Conservation (phyloP, 495 filamentous ascomycete genomes). For the Trichoderma parareesei region DNA sequence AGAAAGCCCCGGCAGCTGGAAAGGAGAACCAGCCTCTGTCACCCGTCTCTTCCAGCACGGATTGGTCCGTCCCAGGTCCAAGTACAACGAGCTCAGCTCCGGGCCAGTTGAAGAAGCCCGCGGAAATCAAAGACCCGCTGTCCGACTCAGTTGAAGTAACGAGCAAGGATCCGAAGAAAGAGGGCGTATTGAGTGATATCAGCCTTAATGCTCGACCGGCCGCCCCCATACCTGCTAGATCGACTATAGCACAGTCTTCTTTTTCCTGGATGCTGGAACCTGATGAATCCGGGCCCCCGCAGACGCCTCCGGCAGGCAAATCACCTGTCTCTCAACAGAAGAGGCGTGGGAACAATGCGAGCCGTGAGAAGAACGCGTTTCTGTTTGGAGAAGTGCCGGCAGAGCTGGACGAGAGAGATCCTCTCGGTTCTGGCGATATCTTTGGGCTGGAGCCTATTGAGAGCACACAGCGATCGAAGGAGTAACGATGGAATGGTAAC, state of each 20-base stretch:
- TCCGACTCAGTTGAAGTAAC: background rate
- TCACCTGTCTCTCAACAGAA: slow-evolving; percentile 20
- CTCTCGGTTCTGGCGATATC: slow-evolving; percentile 31
- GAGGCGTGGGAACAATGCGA: slow-evolving; percentile 35
- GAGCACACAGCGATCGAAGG: slow-evolving; percentile 16
- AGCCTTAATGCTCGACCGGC: slow-evolving; percentile 2
- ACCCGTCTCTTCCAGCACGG: background rate
- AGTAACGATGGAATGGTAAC: background rate
- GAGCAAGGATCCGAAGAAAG: background rate
- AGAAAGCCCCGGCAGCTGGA: background rate
- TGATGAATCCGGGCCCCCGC: slow-evolving; percentile 21
- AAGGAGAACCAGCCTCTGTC: background rate
- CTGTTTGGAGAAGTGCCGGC: slow-evolving; percentile 44
- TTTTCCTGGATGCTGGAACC: slow-evolving; percentile 92
- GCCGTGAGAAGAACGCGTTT: slow-evolving; percentile 46
- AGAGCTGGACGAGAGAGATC: slow-evolving; percentile 18
- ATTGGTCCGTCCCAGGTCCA: background rate
- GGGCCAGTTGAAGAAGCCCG: background rate
- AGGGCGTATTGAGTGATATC: background rate
- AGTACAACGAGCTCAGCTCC: background rate
- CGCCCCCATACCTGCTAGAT: slow-evolving; percentile 47
- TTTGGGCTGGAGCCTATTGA: slow-evolving; percentile 38
- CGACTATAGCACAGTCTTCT: slow-evolving; percentile 69
- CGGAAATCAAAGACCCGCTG: slow-evolving; percentile 13
- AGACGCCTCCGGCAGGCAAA: background rate